Base-by-base conservation (phyloP, 2,329 filamentous ascomycete species). In the Cercospora canescens region DNA sequence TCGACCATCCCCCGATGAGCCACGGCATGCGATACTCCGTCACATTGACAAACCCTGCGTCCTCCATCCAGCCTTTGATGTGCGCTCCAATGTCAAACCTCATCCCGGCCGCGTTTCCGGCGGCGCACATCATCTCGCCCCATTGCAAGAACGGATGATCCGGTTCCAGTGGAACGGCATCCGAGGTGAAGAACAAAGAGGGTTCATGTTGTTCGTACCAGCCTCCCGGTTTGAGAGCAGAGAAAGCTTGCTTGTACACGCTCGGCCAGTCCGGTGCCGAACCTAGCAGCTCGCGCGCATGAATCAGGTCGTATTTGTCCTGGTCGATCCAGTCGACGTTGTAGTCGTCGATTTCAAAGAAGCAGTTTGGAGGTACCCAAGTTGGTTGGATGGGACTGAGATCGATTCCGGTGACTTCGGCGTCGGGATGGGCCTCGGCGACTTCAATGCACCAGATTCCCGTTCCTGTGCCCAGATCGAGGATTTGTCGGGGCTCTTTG, bases 391-490 rank as follows among this genome's bases (percentile, higher is more conserved):
- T 78, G 14, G 76, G 75, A 45, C 71, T 72, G 12, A 79, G 74
- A 61, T 79, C 78, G 9, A 78, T 81, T 41, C 83, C 83, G 4
- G 79, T 79, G 41, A 86, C 78, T 28, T 75, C 71, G 28, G 71
- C 69, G 16, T 70, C 61, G 39, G 72, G 72, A 45, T 62, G 69
- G 26, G 66, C 54, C 30, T 75, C 72, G 11, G 67, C 71, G 64
- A 82, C 79, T 18, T 73, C 72, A 21, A 73, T 68, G 14, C 61
- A 55, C 67, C 64, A 69, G n/a, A 69, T 69, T n/a, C 67, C 67
- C 2, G 64, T 69, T 18, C 64, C 65, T 39, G 60, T 66, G 14
- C 68, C 68, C 6, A 66, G 54, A n/a, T 66, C 64, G 21, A 66
- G 64, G 28, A 64, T 63, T 11, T 68, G 54, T 26, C 30, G 45